A percentile compares a stretch with the other conserved stretches of the same genome.
Evolutionary conservation across 352 stramenopile genomes (phyloP).

Genomic region (Globisporangium rhizosaccharum): DNA sequence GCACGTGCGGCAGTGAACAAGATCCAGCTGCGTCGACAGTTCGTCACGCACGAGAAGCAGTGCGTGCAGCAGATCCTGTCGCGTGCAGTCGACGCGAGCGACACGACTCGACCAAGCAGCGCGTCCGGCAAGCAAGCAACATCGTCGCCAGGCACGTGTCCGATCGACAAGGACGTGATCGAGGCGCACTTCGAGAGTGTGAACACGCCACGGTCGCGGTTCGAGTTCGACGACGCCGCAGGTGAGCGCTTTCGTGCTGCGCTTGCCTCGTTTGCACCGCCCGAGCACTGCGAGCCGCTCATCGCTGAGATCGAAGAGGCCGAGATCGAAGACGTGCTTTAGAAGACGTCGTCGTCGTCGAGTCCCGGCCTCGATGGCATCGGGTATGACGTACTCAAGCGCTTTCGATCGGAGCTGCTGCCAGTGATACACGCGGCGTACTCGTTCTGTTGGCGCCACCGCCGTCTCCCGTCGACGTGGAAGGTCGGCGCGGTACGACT

Average conservation of each 20-base stretch:
- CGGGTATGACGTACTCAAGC: neutral
- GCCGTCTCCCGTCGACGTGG: no score
- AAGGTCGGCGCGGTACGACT: no score
- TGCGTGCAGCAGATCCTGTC: neutral
- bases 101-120: no score
- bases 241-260: neutral
- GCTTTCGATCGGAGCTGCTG: neutral
- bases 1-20: neutral
- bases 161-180: neutral
- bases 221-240: neutral
- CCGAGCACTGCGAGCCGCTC: neutral
- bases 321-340: neutral
- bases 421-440: no score
- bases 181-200: neutral
- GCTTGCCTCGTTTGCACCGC: neutral
- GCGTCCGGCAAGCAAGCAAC: no score
- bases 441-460: no score
- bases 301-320: neutral
- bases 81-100: neutral
- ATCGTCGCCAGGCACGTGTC: neutral
- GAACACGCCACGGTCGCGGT: neutral
- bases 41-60: neutral
- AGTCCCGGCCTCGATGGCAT: no score
- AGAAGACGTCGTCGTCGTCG: neutral
- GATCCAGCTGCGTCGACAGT: neutral